A percentile compares a stretch with the other conserved stretches of the same genome.
phyloP scores from a whole-genome alignment of 768 basidiomycete genomes.

The Suillus discolor region DNA sequence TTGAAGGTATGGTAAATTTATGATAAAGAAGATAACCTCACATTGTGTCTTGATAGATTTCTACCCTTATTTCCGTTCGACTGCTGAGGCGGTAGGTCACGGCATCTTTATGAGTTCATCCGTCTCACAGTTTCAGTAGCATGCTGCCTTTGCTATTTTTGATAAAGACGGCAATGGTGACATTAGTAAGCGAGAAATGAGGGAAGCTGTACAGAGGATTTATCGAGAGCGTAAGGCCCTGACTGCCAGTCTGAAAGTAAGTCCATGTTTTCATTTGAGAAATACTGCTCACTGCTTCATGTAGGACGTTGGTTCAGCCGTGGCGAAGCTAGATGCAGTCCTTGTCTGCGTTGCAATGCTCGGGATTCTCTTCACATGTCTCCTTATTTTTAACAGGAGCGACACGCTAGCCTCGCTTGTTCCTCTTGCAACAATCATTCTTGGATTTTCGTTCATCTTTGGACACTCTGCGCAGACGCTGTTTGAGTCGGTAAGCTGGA shows the following conservation, averaged over 20 bases:
- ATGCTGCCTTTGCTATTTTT: slow-evolving; percentile 69
- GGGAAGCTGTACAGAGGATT: slow-evolving; percentile 79
- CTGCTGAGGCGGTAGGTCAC: slow-evolving; percentile 62
- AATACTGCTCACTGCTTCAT: slow-evolving; percentile 11
- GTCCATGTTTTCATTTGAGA: slow-evolving; percentile 13
- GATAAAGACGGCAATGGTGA: slow-evolving; percentile 87
- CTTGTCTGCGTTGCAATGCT: slow-evolving; percentile 60
- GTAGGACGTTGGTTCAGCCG: slow-evolving; percentile 71
- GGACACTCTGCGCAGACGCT: slow-evolving; percentile 79
- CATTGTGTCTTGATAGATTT: slow-evolving; percentile 54
- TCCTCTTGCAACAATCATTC: slow-evolving; percentile 76
- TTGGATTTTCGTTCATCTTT: slow-evolving; percentile 86
- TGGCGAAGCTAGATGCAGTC: slow-evolving; percentile 79
- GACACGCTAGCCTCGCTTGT: slow-evolving; percentile 74
- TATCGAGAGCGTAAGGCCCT: slow-evolving; percentile 78
- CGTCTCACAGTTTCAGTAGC: slow-evolving; percentile 38
- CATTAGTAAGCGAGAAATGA: slow-evolving; percentile 77
- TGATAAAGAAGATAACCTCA: slow-evolving; percentile 1
- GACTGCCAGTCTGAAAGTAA: slow-evolving; percentile 68
- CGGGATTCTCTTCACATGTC: slow-evolving; percentile 63
- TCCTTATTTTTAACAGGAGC: slow-evolving; percentile 73
- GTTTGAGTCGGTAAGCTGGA: slow-evolving; percentile 66
- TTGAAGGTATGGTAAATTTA: slow-evolving; percentile 50
- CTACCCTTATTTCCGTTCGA: slow-evolving; percentile 71
- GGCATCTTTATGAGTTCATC: slow-evolving; percentile 3